These are phyloP conservation scores for Leptomonas seymouri DNA, from an alignment of 208 protist genomes.

Conservation along the genomic window DNA sequence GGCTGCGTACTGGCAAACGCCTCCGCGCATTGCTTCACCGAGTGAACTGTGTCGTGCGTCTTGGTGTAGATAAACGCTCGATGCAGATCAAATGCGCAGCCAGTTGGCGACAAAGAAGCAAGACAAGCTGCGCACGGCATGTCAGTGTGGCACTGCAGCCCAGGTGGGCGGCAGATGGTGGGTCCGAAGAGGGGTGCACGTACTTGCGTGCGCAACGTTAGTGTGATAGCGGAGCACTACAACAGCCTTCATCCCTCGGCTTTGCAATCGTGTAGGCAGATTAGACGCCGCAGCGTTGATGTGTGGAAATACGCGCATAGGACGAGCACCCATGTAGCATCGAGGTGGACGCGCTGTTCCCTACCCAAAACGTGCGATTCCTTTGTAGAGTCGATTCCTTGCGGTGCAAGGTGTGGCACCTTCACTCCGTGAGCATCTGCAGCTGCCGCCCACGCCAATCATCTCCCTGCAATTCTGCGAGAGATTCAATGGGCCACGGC, in stretches of 20 bases:
- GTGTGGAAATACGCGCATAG: slow-evolving; percentile 19
- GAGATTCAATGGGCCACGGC: not conserved
- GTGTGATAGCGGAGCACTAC: slow-evolving; percentile 14
- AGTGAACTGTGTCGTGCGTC: slow-evolving; percentile 25
- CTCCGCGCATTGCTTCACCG: slow-evolving; percentile 20
- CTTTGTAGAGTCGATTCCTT: not conserved
- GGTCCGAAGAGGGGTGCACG: no score
- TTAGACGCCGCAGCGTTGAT: slow-evolving; percentile 12
- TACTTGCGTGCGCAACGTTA: no score
- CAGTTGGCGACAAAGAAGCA: slow-evolving; percentile 33
- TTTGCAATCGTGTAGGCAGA: not conserved
- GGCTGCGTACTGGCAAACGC: slow-evolving; percentile 8
- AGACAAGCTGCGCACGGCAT: slow-evolving; percentile 4
- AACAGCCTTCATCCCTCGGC: slow-evolving; percentile 14
- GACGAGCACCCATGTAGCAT: slow-evolving; percentile 14
- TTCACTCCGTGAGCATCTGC: not conserved
- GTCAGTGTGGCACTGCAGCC: slow-evolving; percentile 10
- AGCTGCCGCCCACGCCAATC: not conserved
- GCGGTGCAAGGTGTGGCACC: not conserved
- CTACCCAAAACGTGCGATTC: not conserved
- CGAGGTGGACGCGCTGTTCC: slow-evolving; percentile 17
- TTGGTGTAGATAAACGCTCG: slow-evolving; percentile 34
- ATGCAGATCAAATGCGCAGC: slow-evolving; percentile 7
- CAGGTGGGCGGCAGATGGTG: slow-evolving; percentile 15
- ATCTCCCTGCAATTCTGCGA: not conserved